These are phyloP conservation scores for Boletus smithii DNA, from an alignment of 1,284 basidiomycete genomes.

Conservation along the genomic window DNA sequence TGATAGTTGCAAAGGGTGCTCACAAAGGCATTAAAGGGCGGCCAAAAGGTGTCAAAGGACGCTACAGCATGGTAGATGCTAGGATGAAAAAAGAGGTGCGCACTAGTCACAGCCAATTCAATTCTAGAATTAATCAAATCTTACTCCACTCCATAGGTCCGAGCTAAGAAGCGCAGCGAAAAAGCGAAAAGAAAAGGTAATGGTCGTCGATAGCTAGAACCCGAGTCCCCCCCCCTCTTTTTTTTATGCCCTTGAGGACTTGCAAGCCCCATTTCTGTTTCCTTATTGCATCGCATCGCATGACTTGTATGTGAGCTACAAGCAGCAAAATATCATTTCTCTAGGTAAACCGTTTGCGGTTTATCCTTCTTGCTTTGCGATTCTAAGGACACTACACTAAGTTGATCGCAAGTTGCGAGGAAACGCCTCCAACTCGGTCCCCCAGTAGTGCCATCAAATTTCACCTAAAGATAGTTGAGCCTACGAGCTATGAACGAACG, in stretches of 20 bases:
- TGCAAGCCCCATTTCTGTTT: too few species aligned
- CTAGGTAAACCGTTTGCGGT: constrained; percentile 6
- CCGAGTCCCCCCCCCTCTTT: too few species aligned
- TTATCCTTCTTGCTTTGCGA: constrained; percentile 12
- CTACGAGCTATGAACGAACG: not conserved
- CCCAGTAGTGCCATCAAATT: constrained; percentile 39
- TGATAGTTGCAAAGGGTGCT: constrained; percentile 90
- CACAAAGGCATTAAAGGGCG: constrained; percentile 91
- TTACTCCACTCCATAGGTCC: constrained; percentile 43
- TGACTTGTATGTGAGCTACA: not conserved
- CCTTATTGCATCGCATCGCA: not conserved
- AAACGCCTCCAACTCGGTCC: constrained; percentile 51
- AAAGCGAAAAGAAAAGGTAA: constrained; percentile 63
- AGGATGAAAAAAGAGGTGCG: constrained; percentile 81
- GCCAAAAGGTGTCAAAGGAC: constrained; percentile 94
- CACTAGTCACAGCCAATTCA: constrained; percentile 1
- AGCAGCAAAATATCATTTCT: constrained; percentile 10
- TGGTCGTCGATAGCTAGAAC: constrained; percentile 21
- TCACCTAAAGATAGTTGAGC: constrained; percentile 39
- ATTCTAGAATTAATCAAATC: constrained; percentile 3
- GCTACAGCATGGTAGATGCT: constrained; percentile 89
- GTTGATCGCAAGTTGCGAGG: constrained; percentile 49
- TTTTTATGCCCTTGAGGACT: too few species aligned
- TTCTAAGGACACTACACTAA: constrained; percentile 35
- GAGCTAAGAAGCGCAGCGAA: constrained; percentile 68